Base-by-base conservation (phyloP, 208 protist species). In the Trypanosoma congolense region DNA sequence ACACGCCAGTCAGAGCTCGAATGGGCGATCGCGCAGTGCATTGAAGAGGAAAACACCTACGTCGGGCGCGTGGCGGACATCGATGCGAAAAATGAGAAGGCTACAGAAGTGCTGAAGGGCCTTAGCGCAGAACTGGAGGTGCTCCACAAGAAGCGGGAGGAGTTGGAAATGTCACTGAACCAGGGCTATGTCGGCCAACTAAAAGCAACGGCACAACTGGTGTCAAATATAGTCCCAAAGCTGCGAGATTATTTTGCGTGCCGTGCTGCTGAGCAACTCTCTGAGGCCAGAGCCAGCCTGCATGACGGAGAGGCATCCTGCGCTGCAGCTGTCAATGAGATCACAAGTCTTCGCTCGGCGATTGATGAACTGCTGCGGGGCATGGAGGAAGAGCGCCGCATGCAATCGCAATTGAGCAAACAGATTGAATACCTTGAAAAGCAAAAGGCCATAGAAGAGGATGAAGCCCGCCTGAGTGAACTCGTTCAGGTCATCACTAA, bases 381-480 rank as follows among this genome's bases (percentile, higher is more conserved):
- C 9, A 43, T 90, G 24, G 63, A 70, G 19, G 72, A 85, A 2
- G 75, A 85, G 52, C 61, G 72, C 25, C 63, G 54, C 5, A 66
- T 55, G 24, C 58, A 55, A 0, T 52, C 53, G 9, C 76, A 85
- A 24, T 52, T 87, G 35, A 69, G 68, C 10, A 66, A 70, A 21
- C 61, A 72, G 18, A 69, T 85, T 40, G 72, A 76, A 3, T 42
- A 60, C 19, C 53, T 80, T 43, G 58, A 80, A 54, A 75, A 75
- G 35, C 47, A 52, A 43, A 38, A 54, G 0, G 55, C 63, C 21
- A 62, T 91, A 21, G 51, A 47, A 9, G 65, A 67, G 30, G 83
- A 95, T 45, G 67, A 83, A 62, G 29, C 22, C 26, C 73, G 64
- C 18, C 59, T 93, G 21, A 33, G 29, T 10, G 65, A 84, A n/a